These are phyloP conservation scores for Podospora pseudopauciseta DNA, from an alignment of 495 filamentous ascomycete species.

Conservation along the genomic window DNA sequence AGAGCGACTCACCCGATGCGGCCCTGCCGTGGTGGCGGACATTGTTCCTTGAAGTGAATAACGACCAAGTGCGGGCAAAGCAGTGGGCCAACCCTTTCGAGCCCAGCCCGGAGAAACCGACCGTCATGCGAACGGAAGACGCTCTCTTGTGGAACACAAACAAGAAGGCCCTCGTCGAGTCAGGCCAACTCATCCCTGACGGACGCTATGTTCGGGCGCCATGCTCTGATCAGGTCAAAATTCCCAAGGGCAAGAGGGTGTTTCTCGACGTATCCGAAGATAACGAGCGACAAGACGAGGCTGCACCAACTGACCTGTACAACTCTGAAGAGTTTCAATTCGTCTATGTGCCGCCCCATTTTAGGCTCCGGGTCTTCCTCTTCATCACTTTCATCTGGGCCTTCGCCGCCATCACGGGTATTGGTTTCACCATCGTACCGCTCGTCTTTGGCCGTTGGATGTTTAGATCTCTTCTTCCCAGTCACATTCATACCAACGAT, in stretches of 20 bases:
- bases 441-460: slow-evolving; percentile 77
- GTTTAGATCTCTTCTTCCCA: slow-evolving; percentile 63
- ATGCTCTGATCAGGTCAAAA: slow-evolving; percentile 87
- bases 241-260: slow-evolving; percentile 74
- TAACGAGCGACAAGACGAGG: slow-evolving; percentile 62
- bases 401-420: slow-evolving; percentile 90
- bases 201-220: slow-evolving; percentile 89
- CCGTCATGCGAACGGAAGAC: slow-evolving; percentile 14
- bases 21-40: slow-evolving; percentile 31
- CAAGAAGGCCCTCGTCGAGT: slow-evolving; percentile 42
- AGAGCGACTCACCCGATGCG: slow-evolving; percentile 24
- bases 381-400: slow-evolving; percentile 91
- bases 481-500: slow-evolving; percentile 75
- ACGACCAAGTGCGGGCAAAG: slow-evolving; percentile 33
- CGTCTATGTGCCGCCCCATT: slow-evolving; percentile 87
- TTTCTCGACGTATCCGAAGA: slow-evolving; percentile 76
- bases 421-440: slow-evolving; percentile 79
- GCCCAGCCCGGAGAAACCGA: slow-evolving; percentile 35
- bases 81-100: slow-evolving; percentile 43
- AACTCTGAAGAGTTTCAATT: slow-evolving; percentile 69
- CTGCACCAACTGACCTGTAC: slow-evolving; percentile 54
- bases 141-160: slow-evolving; percentile 17
- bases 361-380: slow-evolving; percentile 71
- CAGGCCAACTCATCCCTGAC: slow-evolving; percentile 50
- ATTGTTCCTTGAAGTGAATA: slow-evolving; percentile 38